Evolutionary conservation across 345 rosid genomes (phyloP).

Genomic region (Mangifera indica): DNA sequence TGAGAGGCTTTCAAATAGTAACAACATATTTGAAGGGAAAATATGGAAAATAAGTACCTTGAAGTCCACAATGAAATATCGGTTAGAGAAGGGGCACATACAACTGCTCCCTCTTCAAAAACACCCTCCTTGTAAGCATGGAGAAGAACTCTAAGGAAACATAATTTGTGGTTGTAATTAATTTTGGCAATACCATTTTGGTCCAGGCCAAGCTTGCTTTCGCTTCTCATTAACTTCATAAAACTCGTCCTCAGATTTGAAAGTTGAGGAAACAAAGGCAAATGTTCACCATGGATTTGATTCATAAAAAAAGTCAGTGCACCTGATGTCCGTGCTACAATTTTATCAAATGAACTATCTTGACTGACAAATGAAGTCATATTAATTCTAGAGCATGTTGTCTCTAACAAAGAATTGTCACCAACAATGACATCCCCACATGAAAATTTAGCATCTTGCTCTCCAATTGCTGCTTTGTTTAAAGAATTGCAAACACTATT

Average conservation of each 20-base stretch:
- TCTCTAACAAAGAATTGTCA: constrained; percentile 6
- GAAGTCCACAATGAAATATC: constrained; percentile 57
- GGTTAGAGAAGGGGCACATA: constrained; percentile 56
- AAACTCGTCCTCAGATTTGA: constrained; percentile 27
- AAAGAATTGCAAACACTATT: constrained; percentile 41
- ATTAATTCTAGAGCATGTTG: constrained; percentile 17
- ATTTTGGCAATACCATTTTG: constrained; percentile 30
- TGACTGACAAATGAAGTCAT: constrained; percentile 13
- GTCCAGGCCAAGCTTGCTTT: constrained; percentile 27
- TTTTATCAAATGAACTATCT: constrained; percentile 37
- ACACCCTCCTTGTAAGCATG: constrained; percentile 70
- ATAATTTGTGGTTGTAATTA: constrained; percentile 39
- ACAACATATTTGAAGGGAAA: background rate
- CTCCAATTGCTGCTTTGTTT: constrained; percentile 18
- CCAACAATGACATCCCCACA: constrained; percentile 23
- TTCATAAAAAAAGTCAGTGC: constrained; percentile 41
- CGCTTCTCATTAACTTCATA: constrained; percentile 33
- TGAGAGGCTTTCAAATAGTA: background rate
- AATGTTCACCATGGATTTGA: constrained; percentile 31
- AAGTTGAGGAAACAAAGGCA: constrained; percentile 47
- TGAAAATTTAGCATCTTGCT: constrained; percentile 22
- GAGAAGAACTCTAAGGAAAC: constrained; percentile 74
- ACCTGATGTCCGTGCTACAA: constrained; percentile 61
- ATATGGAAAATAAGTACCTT: constrained; percentile 40
- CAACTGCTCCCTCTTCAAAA: constrained; percentile 80